Percentiles rank a stretch among this genome's conserved stretches.
Conservation (phyloP, 208 protist genomes). For the Crithidia expoeki region DNA sequence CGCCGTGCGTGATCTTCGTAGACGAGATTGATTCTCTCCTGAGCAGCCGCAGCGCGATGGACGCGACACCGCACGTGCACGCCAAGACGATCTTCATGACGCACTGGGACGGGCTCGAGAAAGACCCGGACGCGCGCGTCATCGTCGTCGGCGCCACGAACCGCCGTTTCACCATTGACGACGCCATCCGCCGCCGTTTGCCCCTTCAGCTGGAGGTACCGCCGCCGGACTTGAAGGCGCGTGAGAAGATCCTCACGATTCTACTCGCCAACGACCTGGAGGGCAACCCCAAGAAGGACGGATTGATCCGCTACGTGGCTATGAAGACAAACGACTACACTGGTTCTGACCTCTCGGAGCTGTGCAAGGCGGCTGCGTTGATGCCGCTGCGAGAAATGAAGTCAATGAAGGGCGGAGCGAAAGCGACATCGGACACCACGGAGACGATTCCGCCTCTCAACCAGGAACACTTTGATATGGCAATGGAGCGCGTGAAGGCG, state of each 20-base stretch:
- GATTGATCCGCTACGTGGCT: constrained; percentile 77
- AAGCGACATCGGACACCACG: not conserved
- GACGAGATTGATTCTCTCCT: constrained; percentile 94
- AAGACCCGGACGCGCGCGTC: constrained; percentile 44
- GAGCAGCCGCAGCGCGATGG: constrained; percentile 65
- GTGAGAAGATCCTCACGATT: constrained; percentile 83
- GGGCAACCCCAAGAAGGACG: constrained; percentile 48
- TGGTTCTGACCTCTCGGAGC: constrained; percentile 93
- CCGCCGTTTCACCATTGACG: constrained; percentile 88
- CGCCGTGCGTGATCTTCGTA: constrained; percentile 91
- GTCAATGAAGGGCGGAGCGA: constrained; percentile 11
- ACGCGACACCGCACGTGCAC: constrained; percentile 72
- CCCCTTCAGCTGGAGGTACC: constrained; percentile 86
- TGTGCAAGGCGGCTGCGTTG: constrained; percentile 90
- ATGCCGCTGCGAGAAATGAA: constrained; percentile 76
- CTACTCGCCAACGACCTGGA: constrained; percentile 68
- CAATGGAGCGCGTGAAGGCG: constrained; percentile 71
- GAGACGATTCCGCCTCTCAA: constrained; percentile 56
- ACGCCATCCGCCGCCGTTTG: constrained; percentile 91
- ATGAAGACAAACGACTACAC: constrained; percentile 83
- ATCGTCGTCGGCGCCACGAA: constrained; percentile 93
- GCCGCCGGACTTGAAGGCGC: constrained; percentile 54
- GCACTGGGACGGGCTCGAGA: constrained; percentile 86
- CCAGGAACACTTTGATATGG: constrained; percentile 74
- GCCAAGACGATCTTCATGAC: constrained; percentile 94